Conservation (phyloP, 2,329 filamentous ascomycete genomes). For the Venturia effusa region DNA sequence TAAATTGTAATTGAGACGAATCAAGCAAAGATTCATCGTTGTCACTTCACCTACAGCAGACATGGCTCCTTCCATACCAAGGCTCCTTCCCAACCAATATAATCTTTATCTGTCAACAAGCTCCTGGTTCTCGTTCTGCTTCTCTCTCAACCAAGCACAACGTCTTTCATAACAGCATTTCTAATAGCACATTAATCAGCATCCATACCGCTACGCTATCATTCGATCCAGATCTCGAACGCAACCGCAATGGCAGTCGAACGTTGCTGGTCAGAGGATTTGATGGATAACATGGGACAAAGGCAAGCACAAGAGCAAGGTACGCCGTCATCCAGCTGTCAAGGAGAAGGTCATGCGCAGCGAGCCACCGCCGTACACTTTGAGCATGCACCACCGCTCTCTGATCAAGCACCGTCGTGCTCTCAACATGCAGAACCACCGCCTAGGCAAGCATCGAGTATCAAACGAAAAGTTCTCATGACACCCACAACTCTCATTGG, state of each 20-base stretch:
- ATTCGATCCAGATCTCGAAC: background rate
- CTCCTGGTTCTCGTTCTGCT: background rate
- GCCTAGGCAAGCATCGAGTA: background rate
- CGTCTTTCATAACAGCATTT: background rate
- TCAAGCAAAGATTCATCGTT: background rate
- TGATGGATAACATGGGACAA: slow-evolving; percentile 71
- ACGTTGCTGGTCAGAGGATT: no score
- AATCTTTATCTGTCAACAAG: background rate
- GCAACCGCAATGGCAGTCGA: no score
- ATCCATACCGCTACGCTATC: background rate
- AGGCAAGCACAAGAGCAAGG: background rate
- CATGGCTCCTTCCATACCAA: background rate
- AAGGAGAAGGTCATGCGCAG: no score
- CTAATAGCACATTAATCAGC: background rate
- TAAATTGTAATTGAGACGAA: background rate
- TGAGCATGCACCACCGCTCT: no score
- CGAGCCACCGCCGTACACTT: no score
- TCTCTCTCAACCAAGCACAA: background rate
- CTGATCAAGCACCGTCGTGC: background rate
- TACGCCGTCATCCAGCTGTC: background rate
- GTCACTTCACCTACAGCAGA: background rate
- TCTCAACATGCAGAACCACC: no score
- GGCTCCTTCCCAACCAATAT: background rate
- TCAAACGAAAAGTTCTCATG: background rate
- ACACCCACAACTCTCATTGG: no score